Evolutionary conservation across 2,329 filamentous ascomycete genomes (phyloP).

Genomic region (Epichloe gansuensis): DNA sequence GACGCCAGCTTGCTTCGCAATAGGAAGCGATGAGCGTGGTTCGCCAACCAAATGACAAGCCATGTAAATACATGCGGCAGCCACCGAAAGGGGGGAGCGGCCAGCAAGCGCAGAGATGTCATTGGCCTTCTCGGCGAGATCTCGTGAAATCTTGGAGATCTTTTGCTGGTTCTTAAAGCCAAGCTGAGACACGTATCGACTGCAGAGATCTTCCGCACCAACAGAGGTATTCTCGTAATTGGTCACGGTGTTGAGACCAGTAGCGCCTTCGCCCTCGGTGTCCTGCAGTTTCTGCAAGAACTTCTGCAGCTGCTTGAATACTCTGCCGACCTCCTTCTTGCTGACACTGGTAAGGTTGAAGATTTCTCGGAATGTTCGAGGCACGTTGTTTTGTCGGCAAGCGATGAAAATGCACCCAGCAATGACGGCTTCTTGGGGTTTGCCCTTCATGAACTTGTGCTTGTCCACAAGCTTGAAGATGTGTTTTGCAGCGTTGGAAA

Average conservation of each 20-base stretch:
- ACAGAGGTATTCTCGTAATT: slow-evolving; percentile 68
- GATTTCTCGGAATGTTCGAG: slow-evolving; percentile 88
- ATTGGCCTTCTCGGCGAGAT: slow-evolving; percentile 65
- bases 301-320: slow-evolving; percentile 85
- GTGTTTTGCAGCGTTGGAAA: slow-evolving; percentile 83
- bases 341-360: slow-evolving; percentile 84
- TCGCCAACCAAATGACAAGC: slow-evolving; percentile 77
- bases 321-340: slow-evolving; percentile 94
- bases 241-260: slow-evolving; percentile 43
- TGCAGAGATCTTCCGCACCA: slow-evolving; percentile 71
- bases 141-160: slow-evolving; percentile 67
- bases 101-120: slow-evolving; percentile 73
- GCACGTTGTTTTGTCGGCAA: slow-evolving; percentile 76
- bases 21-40: slow-evolving; percentile 69
- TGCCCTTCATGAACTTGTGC: slow-evolving; percentile 86
- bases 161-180: slow-evolving; percentile 56
- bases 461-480: slow-evolving; percentile 93
- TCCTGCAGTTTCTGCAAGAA: slow-evolving; percentile 70
- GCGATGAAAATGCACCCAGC: slow-evolving; percentile 97
- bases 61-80: slow-evolving; percentile 95
- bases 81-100: slow-evolving; percentile 84
- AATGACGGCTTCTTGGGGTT: slow-evolving; percentile 84
- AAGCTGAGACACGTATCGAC: slow-evolving; percentile 79
- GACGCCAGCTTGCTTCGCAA: slow-evolving; percentile 72
- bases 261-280: slow-evolving; percentile 32